Conservation (phyloP, 2,329 filamentous ascomycete species). For the Trichoderma simmonsii region DNA sequence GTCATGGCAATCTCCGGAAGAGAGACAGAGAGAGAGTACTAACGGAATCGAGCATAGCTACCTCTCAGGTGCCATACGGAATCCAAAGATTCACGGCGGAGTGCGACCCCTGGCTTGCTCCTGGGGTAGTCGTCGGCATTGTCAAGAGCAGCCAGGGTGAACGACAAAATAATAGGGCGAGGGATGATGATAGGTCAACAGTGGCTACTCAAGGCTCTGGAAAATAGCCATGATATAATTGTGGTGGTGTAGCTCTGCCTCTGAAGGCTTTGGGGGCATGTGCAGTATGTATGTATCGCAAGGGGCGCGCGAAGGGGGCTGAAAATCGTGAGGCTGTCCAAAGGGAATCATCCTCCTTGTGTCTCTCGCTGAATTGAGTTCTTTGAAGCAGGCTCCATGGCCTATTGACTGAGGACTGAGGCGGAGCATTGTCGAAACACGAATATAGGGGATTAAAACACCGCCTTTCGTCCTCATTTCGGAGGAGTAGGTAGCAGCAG, state of each 20-base stretch:
- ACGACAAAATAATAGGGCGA: background rate
- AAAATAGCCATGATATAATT: background rate
- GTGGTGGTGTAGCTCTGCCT: background rate
- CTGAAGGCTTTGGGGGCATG: background rate
- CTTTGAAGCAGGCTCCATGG: background rate
- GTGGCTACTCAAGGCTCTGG: conserved; percentile 17
- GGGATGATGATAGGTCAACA: conserved; percentile 8
- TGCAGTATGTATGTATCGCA: background rate
- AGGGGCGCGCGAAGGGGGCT: background rate
- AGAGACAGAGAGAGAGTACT: background rate
- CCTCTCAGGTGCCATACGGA: conserved; percentile 5
- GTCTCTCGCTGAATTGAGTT: background rate
- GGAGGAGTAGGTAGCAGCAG: background rate
- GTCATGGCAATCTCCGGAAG: background rate
- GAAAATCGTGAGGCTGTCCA: background rate
- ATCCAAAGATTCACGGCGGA: conserved; percentile 15
- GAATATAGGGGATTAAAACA: background rate
- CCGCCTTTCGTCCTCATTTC: background rate
- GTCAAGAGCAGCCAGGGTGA: background rate
- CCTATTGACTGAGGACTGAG: background rate
- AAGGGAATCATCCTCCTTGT: background rate
- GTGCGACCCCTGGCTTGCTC: conserved; percentile 8
- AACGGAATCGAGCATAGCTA: background rate
- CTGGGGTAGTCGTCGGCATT: conserved; percentile 5
- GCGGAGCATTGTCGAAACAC: background rate